Evolutionary conservation across 768 basidiomycete genomes (phyloP).

Genomic region (Gymnopilus dilepis): DNA sequence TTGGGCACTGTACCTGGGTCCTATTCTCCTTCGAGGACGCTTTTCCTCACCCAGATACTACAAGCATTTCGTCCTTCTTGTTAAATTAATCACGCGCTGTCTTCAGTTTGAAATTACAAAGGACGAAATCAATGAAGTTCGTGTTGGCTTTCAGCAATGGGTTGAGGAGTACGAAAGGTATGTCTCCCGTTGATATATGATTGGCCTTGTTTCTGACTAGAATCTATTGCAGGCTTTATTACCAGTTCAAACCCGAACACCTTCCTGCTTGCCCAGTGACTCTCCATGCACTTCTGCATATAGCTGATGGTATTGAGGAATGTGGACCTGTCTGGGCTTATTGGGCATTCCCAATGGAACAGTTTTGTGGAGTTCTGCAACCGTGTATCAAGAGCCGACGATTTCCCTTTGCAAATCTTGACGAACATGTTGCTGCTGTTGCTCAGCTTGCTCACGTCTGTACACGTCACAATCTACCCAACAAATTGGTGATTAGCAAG

Average conservation of each 20-base stretch:
- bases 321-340: slow-evolving; percentile 42
- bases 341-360: slow-evolving; percentile 47
- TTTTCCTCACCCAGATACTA: slow-evolving; percentile 42
- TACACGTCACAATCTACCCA: no score
- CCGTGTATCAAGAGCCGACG: slow-evolving; percentile 32
- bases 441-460: no score
- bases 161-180: slow-evolving; percentile 45
- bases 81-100: slow-evolving; percentile 38
- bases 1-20: slow-evolving; percentile 38
- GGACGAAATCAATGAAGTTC: slow-evolving; percentile 30
- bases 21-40: slow-evolving; percentile 35
- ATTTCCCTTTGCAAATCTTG: slow-evolving; percentile 38
- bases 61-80: slow-evolving; percentile 46
- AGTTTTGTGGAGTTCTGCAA: slow-evolving; percentile 38
- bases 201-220: not conserved
- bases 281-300: slow-evolving; percentile 34
- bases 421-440: slow-evolving; percentile 28
- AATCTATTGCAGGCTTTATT: slow-evolving; percentile 30
- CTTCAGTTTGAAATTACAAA: slow-evolving; percentile 39
- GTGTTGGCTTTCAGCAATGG: slow-evolving; percentile 39
- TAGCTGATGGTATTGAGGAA: slow-evolving; percentile 29
- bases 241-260: slow-evolving; percentile 26
- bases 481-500: no score
- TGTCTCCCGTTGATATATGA: slow-evolving; percentile 1
- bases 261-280: slow-evolving; percentile 35